Conservation (phyloP, 2,329 filamentous ascomycete genomes). For the Colletotrichum lini region DNA sequence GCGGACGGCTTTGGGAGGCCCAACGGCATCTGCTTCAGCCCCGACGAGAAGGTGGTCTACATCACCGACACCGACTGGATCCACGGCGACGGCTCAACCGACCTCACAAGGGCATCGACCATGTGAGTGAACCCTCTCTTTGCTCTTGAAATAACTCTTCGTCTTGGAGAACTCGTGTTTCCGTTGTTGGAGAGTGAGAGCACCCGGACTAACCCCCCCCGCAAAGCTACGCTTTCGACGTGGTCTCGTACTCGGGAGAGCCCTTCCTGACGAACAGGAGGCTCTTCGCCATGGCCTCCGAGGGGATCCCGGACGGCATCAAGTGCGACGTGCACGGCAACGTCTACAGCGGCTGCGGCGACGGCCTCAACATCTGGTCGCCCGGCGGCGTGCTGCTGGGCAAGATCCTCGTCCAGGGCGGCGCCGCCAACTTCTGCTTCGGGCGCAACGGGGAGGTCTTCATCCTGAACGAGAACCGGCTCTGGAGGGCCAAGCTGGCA, state of each 20-base stretch:
- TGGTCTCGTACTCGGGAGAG: conserved; percentile 44
- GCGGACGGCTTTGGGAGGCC: conserved; percentile 64
- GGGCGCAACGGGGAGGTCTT: conserved; percentile 60
- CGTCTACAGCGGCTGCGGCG: conserved; percentile 64
- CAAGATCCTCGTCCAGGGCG: conserved; percentile 58
- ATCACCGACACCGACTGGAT: conserved; percentile 59
- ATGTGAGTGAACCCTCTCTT: conserved; percentile 25
- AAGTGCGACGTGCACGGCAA: conserved; percentile 63
- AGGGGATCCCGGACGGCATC: conserved; percentile 63
- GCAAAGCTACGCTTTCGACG: conserved; percentile 54
- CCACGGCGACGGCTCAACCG: conserved; percentile 51
- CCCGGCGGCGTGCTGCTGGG: conserved; percentile 61
- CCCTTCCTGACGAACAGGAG: conserved; percentile 60
- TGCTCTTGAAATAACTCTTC: not conserved
- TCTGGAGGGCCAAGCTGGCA: conserved; percentile 57
- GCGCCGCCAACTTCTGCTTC: conserved; percentile 64
- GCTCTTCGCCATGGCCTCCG: conserved; percentile 65
- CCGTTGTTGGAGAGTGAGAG: too few relatives aligned
- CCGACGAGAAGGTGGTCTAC: conserved; percentile 60
- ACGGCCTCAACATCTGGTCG: conserved; percentile 65
- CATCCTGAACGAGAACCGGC: conserved; percentile 61
- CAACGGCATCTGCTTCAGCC: conserved; percentile 62
- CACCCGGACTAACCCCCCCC: conserved; percentile 25
- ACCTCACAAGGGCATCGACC: conserved; percentile 32
- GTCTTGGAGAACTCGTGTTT: not conserved